Evolutionary conservation across 2,329 filamentous ascomycete genomes (phyloP), one percentile per base, ranked within the genome.

Genomic region (Aspergillus persii): DNA sequence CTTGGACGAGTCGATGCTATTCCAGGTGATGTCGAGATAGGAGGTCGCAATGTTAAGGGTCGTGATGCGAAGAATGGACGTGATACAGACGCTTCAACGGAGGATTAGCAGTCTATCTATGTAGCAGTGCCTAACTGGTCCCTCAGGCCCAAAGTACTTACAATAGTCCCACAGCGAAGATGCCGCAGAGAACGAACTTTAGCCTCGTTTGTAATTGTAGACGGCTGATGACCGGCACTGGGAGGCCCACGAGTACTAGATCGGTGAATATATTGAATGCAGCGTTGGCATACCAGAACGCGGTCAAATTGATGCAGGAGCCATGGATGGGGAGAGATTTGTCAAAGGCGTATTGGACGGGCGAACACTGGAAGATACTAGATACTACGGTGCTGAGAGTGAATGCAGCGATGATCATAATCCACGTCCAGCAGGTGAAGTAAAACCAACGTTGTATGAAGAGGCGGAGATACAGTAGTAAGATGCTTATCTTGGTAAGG

Each of bases 261-360:
- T 78, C 74, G 23, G 67, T 73, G 7, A 71, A 54, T 33, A 78
- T 77, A 27, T 74, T 76, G 62, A 75, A 73, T 1, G 70, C 66
- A 15, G 72, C 80, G 58, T 83, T 83, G 54, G 79, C 76, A 56
- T 81, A 80, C 81, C 81, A 84, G 61, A 80, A 80, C 3, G 69
- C 70, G 1, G 77, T 78, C 31, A 80, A 68, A 61, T 75, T 74
- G 66, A 84, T 79, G 63, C 82, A 84, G 4, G 61, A 72, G 0
- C 81, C 79, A 18, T 36, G 26, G 15, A 52, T 58, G 8, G 56
- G 39, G 18, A 61, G 57, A 30, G 53, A 50, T 26, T 61, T 66
- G 29, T 66, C 53, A 47, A 67, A 68, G 9, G 66, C 61, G 50
- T 58, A 61, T 46, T 57, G 49, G 6, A 67, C 57, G 9, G 65